A percentile compares a stretch with the other conserved stretches of the same genome.
These are phyloP conservation scores for Mortierella sp. DNA, from an alignment of 371 early-diverging fungal genomes.

Conservation along the genomic window DNA sequence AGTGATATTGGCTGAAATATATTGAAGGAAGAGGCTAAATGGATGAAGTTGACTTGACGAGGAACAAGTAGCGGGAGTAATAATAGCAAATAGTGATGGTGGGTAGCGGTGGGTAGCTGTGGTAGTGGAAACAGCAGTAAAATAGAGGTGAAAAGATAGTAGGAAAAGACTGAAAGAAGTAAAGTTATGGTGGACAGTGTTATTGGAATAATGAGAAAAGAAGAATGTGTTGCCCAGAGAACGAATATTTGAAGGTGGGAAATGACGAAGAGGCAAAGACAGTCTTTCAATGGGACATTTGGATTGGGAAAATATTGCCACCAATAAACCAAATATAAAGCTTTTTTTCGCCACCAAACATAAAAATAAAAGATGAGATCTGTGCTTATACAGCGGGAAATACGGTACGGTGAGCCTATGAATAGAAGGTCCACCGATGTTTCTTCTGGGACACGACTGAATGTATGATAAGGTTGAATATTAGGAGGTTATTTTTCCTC, in stretches of 20 bases:
- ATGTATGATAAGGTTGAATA: background rate
- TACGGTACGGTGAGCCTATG: background rate
- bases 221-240: background rate
- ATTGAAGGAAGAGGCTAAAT: background rate
- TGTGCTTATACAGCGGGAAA: background rate
- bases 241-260: constrained; percentile 4
- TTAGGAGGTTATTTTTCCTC: background rate
- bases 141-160: background rate
- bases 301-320: constrained; percentile 8
- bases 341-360: background rate
- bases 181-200: background rate
- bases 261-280: background rate
- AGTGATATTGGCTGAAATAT: background rate
- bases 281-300: background rate
- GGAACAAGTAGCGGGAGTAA: background rate
- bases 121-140: background rate
- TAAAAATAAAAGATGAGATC: background rate
- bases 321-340: background rate
- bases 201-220: constrained; percentile 5
- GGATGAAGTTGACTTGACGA: background rate
- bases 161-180: background rate
- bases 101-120: background rate
- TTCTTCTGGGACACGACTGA: background rate
- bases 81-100: background rate
- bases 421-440: constrained; percentile 3